Percentiles rank a stretch among this genome's conserved stretches.
Evolutionary conservation across 306 rosid species (phyloP).

Genomic region (Cicer cuneatum): DNA sequence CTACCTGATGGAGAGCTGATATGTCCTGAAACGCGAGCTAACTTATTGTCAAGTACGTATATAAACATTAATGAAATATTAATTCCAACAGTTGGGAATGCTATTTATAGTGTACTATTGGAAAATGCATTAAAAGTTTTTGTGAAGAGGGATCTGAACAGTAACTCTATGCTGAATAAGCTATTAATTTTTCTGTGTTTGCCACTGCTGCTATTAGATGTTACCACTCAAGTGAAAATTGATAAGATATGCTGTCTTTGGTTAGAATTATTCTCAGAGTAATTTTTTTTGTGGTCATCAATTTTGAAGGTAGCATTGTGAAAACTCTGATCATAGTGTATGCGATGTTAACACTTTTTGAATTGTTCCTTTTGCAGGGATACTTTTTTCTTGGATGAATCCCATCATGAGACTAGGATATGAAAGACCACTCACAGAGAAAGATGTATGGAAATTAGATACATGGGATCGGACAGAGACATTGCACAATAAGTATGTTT

Average conservation of each 20-base stretch:
- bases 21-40: constrained; percentile 79
- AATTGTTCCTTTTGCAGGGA: constrained; percentile 54
- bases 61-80: constrained; percentile 32
- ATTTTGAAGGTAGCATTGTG: constrained; percentile 28
- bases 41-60: constrained; percentile 76
- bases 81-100: constrained; percentile 10
- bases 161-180: constrained; percentile 29
- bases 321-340: constrained; percentile 13
- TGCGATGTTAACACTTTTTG: constrained; percentile 37
- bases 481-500: constrained; percentile 62
- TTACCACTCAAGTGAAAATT: constrained; percentile 34
- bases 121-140: constrained; percentile 8
- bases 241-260: constrained; percentile 1
- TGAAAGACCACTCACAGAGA: constrained; percentile 83
- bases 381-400: constrained; percentile 80
- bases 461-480: constrained; percentile 89
- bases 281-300: not conserved
- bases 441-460: constrained; percentile 93
- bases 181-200: constrained; percentile 13
- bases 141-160: constrained; percentile 3
- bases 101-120: constrained; percentile 17
- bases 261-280: constrained; percentile 1
- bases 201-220: constrained; percentile 9
- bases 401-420: constrained; percentile 81
- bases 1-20: constrained; percentile 84